These are phyloP conservation scores for Aphanomyces stellatus DNA, from an alignment of 352 stramenopile genomes.

Conservation along the genomic window DNA sequence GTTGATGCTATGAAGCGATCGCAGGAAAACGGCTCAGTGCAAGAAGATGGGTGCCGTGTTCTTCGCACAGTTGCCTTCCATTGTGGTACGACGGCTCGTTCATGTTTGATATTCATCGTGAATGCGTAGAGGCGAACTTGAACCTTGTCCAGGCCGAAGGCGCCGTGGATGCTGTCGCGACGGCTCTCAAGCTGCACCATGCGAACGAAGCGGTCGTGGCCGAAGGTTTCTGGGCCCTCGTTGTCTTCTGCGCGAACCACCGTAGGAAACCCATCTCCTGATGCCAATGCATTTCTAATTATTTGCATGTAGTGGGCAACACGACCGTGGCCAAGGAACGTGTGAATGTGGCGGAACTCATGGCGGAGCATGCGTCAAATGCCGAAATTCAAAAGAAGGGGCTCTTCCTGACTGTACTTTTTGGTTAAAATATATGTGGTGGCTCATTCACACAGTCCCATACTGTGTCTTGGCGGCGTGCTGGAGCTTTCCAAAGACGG, in stretches of 20 bases:
- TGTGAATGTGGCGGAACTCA: conserved; percentile 33
- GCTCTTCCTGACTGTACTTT: conserved; percentile 47
- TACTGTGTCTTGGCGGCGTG: conserved; percentile 35
- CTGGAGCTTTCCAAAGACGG: conserved; percentile 44
- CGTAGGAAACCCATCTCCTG: conserved; percentile 26
- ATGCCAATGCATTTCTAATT: not conserved
- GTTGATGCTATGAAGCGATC: conserved; percentile 57
- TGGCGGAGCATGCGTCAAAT: conserved; percentile 38
- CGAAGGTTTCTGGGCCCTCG: conserved; percentile 60
- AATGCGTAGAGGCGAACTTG: conserved; percentile 42
- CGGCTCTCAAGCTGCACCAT: conserved; percentile 51
- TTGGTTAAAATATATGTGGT: conserved; percentile 31
- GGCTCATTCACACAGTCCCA: not conserved
- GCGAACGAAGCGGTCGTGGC: conserved; percentile 59
- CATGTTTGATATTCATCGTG: not conserved
- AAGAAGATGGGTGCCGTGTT: conserved; percentile 63
- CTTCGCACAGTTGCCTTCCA: conserved; percentile 69
- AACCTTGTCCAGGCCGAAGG: conserved; percentile 48
- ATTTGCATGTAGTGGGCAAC: conserved; percentile 41
- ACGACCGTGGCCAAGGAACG: conserved; percentile 38
- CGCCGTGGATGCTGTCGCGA: conserved; percentile 48
- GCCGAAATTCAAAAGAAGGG: conserved; percentile 57
- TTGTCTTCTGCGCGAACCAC: conserved; percentile 77
- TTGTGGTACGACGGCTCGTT: conserved; percentile 31
- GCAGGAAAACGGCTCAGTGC: conserved; percentile 45